Base-by-base conservation (phyloP, 1,284 basidiomycete genomes). In the Cryptococcus sp. region DNA sequence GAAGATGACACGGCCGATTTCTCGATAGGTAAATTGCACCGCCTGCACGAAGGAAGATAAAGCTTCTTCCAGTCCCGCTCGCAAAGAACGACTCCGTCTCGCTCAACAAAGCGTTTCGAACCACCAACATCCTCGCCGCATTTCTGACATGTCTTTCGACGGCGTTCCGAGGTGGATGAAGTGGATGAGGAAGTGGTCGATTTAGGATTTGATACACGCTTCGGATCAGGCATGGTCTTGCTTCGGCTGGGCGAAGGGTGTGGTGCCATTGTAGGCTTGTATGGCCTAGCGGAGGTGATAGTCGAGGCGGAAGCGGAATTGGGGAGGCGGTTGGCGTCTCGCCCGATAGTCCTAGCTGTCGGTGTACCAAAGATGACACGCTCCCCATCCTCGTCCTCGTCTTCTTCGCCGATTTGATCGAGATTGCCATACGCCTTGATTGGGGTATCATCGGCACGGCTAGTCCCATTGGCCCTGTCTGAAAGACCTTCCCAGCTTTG, bases 61-160 rank as follows among this genome's bases (percentile, higher is more conserved):
- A 93, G 88, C 70, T 89, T 87, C 82, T 93, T 93, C 91, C 91
- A 94, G 76, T 91, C 93, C 65, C 78, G 79, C 72, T 92, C 92
- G 75, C 91, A 94, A 62, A 94, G 78, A 39, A 85, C 80, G 25
- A 88, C 84, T 16, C 82, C 85, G 52, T 88, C 89, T 22, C 83
- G 62, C 60, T 79, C 85, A 66, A 93, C 90, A 71, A 89, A 93
- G 64, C 88, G 82, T 61, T 87, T 88, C 6, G 65, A 45, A 65
- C 91, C 88, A 42, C 88, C 86, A 54, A 93, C 88, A 57, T 68
- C 78, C 70, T 82, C 83, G 57, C 82, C 78, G 75, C 91, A 93
- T 62, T 85, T 83, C 47, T 85, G 79, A 69, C 91, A 94, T 3
- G 56, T 60, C 55, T 71, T 71, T 30, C 52, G 50, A 16, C 57